Evolutionary conservation across 371 early-diverging fungal genomes (phyloP).

Genomic region (Fennellomyces sp.): DNA sequence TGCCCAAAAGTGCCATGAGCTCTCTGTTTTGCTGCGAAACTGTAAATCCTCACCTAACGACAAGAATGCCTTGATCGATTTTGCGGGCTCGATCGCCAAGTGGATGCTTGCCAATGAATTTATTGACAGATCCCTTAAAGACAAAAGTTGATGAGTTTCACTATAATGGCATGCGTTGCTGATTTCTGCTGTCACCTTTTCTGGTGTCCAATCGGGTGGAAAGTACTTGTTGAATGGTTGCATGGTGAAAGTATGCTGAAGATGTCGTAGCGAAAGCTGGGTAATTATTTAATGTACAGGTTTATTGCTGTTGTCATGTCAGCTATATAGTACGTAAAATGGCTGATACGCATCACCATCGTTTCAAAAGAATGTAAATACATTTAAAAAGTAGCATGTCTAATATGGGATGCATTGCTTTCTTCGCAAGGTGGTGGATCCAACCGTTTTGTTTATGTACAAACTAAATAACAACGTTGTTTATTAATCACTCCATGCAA

Average conservation of each 20-base stretch:
- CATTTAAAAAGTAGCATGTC: too few relatives aligned
- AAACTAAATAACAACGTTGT: too few relatives aligned
- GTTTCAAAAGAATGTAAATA: too few relatives aligned
- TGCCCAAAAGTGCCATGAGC: too few relatives aligned
- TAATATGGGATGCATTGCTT: too few relatives aligned
- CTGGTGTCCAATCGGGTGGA: constrained; percentile 75
- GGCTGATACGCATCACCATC: too few relatives aligned
- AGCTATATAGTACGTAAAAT: too few relatives aligned
- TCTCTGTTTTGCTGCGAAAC: too few relatives aligned
- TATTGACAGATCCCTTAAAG: constrained; percentile 80
- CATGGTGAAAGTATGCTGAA: constrained; percentile 26
- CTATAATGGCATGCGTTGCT: not conserved
- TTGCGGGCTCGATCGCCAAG: constrained; percentile 88
- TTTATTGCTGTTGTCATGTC: too few relatives aligned
- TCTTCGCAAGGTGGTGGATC: too few relatives aligned
- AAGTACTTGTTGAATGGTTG: constrained; percentile 78
- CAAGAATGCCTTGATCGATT: constrained; percentile 88
- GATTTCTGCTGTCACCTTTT: constrained; percentile 44
- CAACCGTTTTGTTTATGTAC: too few relatives aligned
- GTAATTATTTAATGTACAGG: too few relatives aligned
- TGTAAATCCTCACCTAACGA: constrained; percentile 78
- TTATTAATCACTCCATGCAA: not conserved
- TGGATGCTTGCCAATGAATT: constrained; percentile 86
- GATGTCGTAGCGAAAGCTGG: not conserved
- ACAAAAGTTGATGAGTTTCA: not conserved